Percentiles rank a stretch among this genome's conserved stretches.
Conservation (phyloP, 2,329 filamentous ascomycete genomes). For the Stagonosporopsis vannaccii region DNA sequence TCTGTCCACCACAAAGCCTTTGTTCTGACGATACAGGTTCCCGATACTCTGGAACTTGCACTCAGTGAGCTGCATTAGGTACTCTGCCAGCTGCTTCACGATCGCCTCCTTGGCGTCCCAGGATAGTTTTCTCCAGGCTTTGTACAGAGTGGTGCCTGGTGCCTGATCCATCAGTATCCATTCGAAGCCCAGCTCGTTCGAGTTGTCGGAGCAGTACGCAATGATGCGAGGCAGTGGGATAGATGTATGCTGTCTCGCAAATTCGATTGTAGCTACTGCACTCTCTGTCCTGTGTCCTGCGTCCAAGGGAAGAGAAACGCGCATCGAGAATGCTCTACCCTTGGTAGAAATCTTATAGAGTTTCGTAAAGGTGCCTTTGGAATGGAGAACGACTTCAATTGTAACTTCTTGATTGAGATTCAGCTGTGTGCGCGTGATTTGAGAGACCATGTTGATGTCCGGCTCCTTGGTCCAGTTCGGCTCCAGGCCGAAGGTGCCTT, state of each 20-base stretch:
- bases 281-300: conserved; percentile 28
- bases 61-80: not conserved
- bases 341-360: conserved; percentile 13
- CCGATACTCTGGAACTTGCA: conserved; percentile 2
- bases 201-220: not conserved
- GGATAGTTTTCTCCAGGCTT: conserved; percentile 11
- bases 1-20: not conserved
- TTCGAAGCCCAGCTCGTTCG: conserved; percentile 14
- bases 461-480: conserved; percentile 20
- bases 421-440: conserved; percentile 6
- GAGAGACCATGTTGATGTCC: conserved; percentile 3
- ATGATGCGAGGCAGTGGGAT: conserved; percentile 7
- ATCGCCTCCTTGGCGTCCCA: conserved; percentile 8
- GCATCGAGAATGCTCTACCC: conserved; percentile 34
- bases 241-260: conserved; percentile 22
- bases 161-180: conserved; percentile 14
- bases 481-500: conserved; percentile 5
- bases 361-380: conserved; percentile 22
- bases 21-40: not conserved
- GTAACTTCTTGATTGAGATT: not conserved
- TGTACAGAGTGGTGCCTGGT: conserved; percentile 1
- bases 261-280: conserved; percentile 31
- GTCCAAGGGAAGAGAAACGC: conserved; percentile 28
- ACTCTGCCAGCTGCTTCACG: not conserved
- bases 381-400: conserved; percentile 13